Base-by-base conservation (phyloP, 805 yeast genomes). In the Saccharomycopsis schoenii region DNA sequence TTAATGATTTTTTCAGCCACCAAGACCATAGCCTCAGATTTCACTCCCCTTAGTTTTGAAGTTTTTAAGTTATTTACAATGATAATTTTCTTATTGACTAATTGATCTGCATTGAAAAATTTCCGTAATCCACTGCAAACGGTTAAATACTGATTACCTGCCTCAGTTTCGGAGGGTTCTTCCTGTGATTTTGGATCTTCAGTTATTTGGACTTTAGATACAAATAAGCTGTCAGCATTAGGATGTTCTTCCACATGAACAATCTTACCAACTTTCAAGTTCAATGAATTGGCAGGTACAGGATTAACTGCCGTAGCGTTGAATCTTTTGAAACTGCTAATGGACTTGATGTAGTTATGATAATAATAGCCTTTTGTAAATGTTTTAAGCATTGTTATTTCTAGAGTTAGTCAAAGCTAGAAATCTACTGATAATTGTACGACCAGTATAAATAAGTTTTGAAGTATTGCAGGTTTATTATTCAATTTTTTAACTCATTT, bases 91-190 rank as follows among this genome's bases (percentile, higher is more conserved):
- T 73, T 70, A 36, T 72, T 67, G 3, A 72, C 62, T 66, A 85
- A 66, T 25, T 74, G 65, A 0, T 74, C 77, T 5, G 65, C 64
- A 0, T 81, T 73, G 1, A 83, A 67, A 60, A 68, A 72, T 6
- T 75, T 74, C 25, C 80, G 84, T 8, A 85, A 71, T 0, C 89
- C 89, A 58, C 86, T 82, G 64, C 87, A 83, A 0, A 85, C 83
- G 58, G 81, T 80, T 65, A 73, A n/a, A 61, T 57, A 76, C 8
- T 21, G 71, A 58, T 5, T 67, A 63, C 19, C 37, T 15, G 58
- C 60, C 61, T 57, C 62, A 1, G 52, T 58, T 24, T 55, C 64
- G 3, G 61, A 61, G 10, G 59, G 65, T 0, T 66, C 55, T 9
- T 61, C 62, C 11, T 55, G 39, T 14, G 10, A 8, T 10, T 29